These are phyloP conservation scores for Litchi chinensis DNA, from an alignment of 345 rosid species.

Conservation along the genomic window DNA sequence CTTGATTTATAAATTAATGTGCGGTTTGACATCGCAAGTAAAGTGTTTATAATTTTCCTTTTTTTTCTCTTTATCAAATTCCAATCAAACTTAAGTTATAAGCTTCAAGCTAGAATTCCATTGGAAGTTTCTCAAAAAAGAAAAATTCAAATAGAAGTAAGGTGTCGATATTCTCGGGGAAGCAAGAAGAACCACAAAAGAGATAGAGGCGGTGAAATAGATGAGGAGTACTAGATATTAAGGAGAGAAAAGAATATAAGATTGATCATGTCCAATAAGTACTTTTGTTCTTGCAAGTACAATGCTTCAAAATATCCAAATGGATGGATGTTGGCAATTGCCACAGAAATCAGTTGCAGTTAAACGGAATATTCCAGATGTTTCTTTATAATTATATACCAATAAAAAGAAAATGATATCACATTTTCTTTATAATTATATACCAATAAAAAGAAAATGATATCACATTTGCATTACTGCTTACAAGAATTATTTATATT, in stretches of 20 bases:
- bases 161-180: neutral
- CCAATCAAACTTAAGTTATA: too few species aligned
- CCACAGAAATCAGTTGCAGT: neutral
- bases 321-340: neutral
- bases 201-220: neutral
- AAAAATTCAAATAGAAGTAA: too few species aligned
- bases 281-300: neutral
- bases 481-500: neutral
- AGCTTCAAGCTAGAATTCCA: neutral
- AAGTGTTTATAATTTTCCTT: neutral
- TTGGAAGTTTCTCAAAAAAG: neutral
- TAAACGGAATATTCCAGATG: slow-evolving; percentile 2
- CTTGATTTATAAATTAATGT: too few species aligned
- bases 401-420: neutral
- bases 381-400: neutral
- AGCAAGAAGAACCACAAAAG: neutral
- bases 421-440: neutral
- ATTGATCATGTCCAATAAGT: neutral
- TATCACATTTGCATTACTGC: neutral
- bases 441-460: neutral
- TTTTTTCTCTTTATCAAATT: neutral
- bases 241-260: too few species aligned
- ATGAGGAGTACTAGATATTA: too few species aligned
- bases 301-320: neutral
- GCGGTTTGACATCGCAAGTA: neutral